Evolutionary conservation across 345 rosid species (phyloP).

Genomic region (Laguncularia racemosa): DNA sequence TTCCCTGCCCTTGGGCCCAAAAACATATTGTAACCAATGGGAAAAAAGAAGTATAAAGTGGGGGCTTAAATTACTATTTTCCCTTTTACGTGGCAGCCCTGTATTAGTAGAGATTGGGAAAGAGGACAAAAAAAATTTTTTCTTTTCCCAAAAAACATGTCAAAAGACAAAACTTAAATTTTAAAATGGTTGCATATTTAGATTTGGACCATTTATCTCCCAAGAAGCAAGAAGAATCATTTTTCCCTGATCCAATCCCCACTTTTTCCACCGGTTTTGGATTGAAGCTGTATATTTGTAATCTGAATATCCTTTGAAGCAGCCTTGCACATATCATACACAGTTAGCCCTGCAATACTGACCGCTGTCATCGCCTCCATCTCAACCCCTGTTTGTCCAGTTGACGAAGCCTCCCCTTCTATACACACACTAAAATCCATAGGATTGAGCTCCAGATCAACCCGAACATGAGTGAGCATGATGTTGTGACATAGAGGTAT

Average conservation of each 20-base stretch:
- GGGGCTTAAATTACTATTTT: too few species aligned
- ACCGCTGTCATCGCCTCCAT: slow-evolving; percentile 94
- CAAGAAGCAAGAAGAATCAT: slow-evolving; percentile 15
- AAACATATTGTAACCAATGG: too few species aligned
- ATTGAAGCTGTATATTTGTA: slow-evolving; percentile 50
- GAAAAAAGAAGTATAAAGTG: too few species aligned
- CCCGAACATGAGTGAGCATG: slow-evolving; percentile 49
- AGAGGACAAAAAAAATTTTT: too few species aligned
- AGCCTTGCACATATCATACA: slow-evolving; percentile 97
- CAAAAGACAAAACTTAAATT: not conserved
- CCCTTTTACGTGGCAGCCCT: too few species aligned
- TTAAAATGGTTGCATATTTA: not conserved
- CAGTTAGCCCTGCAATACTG: slow-evolving; percentile 69
- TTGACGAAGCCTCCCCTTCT: slow-evolving; percentile 74
- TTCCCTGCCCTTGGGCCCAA: too few species aligned
- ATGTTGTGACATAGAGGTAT: slow-evolving; percentile 91
- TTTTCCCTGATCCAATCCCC: slow-evolving; percentile 63
- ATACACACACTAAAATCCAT: slow-evolving; percentile 57
- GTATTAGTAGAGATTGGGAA: too few species aligned
- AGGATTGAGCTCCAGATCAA: slow-evolving; percentile 56
- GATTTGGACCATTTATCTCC: not conserved
- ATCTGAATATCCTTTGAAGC: slow-evolving; percentile 75
- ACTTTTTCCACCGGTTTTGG: slow-evolving; percentile 81
- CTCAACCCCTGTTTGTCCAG: slow-evolving; percentile 84
- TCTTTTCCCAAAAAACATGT: too few species aligned